Base-by-base conservation (phyloP, 768 basidiomycete genomes). In the Leccinum pellstonianum region DNA sequence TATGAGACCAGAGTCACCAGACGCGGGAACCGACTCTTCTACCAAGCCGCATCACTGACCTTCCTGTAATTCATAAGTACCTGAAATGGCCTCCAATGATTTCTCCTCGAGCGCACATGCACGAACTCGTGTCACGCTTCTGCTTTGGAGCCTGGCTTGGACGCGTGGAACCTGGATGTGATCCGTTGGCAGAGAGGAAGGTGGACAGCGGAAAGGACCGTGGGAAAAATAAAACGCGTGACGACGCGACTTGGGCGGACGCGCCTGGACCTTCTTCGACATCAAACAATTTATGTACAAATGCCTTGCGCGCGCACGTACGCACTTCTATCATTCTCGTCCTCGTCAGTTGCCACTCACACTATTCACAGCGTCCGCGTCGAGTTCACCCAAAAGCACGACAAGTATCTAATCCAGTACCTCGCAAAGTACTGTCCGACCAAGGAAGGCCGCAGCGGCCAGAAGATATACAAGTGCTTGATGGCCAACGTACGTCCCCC, bases 361-460 rank as follows among this genome's bases (percentile, higher is more conserved):
- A 27, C 62, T 64, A 55, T 62, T 15, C 5, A 15, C 57, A 72
- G 70, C 33, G 0, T 46, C 31, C 74, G 76, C 12, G 59, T 54
- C 19, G 37, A 68, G 3, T 84, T 72, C 61, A 72, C 77, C 0
- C 11, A 35, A 0, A 69, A 77, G 3, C 82, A 85, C 23, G 81
- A 84, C 58, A n/a, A 0, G 0, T 68, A 74, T 4, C 76, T 85
- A 5, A 54, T 73, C 17, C 76, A 79, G 65, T 85, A 78, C 58
- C 69, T 87, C 54, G 85, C 85, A 2, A 73, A n/a, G 47, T 72
- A 82, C 58, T 79, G 79, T 27, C 82, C 82, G 0, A 59, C 64
- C 10, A 54, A 51, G 7, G 56, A 61, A 21, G 80, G 81, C 5
- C 81, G 86, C 49, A 64, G 63, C 8, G 86, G 86, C 9, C 78